phyloP scores from a whole-genome alignment of 129 eudicot genomes.

The Calendula officinalis region DNA sequence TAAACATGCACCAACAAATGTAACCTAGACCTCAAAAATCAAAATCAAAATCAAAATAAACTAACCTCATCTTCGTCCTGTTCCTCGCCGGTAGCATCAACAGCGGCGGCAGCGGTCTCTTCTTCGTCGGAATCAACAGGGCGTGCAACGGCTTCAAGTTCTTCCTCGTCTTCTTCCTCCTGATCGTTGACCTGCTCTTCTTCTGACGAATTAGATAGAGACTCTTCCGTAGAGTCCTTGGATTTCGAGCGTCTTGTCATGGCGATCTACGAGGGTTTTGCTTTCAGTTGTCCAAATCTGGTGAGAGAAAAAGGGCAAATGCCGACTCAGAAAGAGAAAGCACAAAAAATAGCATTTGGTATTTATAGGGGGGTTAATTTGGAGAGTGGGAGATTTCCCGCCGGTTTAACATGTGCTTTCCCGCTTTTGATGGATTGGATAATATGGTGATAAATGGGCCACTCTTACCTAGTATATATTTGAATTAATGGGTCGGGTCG shows the following conservation, averaged over 20 bases:
- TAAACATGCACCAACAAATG: slow-evolving; percentile 9
- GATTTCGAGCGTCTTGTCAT: slow-evolving; percentile 69
- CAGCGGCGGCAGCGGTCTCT: slow-evolving; percentile 36
- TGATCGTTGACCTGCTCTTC: slow-evolving; percentile 53
- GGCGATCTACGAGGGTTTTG: slow-evolving; percentile 47
- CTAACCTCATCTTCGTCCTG: slow-evolving; percentile 57
- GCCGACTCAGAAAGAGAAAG: slow-evolving; percentile 22
- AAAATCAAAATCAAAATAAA: background rate
- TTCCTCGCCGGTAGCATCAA: slow-evolving; percentile 39
- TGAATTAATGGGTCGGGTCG: background rate
- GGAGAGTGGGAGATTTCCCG: slow-evolving; percentile 38
- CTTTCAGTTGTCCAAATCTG: slow-evolving; percentile 5
- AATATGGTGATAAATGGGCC: background rate
- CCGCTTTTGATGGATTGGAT: slow-evolving; percentile 23
- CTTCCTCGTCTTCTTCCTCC: slow-evolving; percentile 80
- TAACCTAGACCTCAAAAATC: background rate
- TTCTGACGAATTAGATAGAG: slow-evolving; percentile 50
- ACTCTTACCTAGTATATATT: no score
- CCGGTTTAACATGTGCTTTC: slow-evolving; percentile 29
- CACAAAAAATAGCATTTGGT: background rate
- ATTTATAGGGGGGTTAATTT: slow-evolving; percentile 7
- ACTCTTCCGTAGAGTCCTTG: slow-evolving; percentile 38
- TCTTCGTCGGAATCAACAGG: slow-evolving; percentile 69
- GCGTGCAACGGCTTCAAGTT: slow-evolving; percentile 89
- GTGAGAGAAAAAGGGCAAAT: background rate